phyloP scores from a whole-genome alignment of 371 early-diverging fungal species.

The Nematocida parisii region DNA sequence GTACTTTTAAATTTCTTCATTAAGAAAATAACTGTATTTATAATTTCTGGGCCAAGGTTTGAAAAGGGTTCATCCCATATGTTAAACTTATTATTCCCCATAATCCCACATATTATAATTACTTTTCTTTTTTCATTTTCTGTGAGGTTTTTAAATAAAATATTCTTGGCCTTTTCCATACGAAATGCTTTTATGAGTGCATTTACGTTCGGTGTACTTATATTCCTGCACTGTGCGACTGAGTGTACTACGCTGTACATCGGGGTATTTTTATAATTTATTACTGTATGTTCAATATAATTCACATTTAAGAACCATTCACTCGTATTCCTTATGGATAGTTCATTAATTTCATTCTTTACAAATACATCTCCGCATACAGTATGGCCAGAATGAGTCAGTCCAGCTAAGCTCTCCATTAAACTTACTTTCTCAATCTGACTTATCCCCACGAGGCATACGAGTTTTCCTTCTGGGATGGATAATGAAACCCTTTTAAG shows the following conservation, averaged over 20 bases:
- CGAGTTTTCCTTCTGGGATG: slow-evolving; percentile 9
- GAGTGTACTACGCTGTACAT: neutral
- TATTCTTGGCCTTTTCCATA: neutral
- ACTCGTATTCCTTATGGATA: slow-evolving; percentile 14
- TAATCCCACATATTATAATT: slow-evolving; percentile 6
- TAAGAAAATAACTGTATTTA: neutral
- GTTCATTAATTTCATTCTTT: slow-evolving; percentile 34
- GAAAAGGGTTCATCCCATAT: slow-evolving; percentile 48
- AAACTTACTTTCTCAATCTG: slow-evolving; percentile 72
- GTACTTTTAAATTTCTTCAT: slow-evolving; percentile 12
- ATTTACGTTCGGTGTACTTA: neutral
- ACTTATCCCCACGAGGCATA: slow-evolving; percentile 74
- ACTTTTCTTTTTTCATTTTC: slow-evolving; percentile 19
- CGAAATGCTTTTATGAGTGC: neutral
- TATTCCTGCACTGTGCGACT: neutral
- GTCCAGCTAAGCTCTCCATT: slow-evolving; percentile 69
- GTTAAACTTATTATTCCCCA: slow-evolving; percentile 6
- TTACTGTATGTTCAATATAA: neutral
- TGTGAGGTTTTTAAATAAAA: slow-evolving; percentile 11
- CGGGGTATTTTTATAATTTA: slow-evolving; percentile 3
- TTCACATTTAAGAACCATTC: slow-evolving; percentile 7
- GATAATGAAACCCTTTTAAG: slow-evolving; percentile 14
- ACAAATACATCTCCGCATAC: slow-evolving; percentile 71
- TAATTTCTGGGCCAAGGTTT: slow-evolving; percentile 14
- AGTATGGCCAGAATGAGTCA: slow-evolving; percentile 72